Evolutionary conservation across 352 stramenopile species (phyloP).

Genomic region (Pythium rhizo-oryzae): DNA sequence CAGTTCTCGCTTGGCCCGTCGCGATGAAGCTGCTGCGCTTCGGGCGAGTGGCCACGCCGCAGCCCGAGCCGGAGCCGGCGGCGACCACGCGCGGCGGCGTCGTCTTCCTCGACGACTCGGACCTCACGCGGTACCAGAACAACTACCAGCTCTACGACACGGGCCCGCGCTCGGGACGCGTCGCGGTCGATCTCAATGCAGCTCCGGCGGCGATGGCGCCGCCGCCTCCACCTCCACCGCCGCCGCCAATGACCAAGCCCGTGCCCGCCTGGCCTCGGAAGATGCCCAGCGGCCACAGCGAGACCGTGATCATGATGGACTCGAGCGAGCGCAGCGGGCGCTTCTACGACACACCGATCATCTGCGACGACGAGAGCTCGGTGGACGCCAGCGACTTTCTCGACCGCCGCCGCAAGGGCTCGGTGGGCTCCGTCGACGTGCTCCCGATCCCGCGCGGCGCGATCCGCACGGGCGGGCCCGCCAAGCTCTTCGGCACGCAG

Average conservation of each 20-base stretch:
- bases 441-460: conserved; percentile 16
- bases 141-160: conserved; percentile 16
- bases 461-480: conserved; percentile 23
- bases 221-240: no score
- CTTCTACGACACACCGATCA: conserved; percentile 15
- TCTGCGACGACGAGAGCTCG: conserved; percentile 6
- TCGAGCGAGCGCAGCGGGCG: background rate
- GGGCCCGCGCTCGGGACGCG: background rate
- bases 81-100: conserved; percentile 10
- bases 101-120: conserved; percentile 26
- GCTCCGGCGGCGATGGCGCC: background rate
- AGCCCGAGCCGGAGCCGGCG: background rate
- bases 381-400: background rate
- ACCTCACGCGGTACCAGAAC: conserved; percentile 19
- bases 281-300: background rate
- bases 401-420: background rate
- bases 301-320: conserved; percentile 4
- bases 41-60: background rate
- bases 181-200: background rate
- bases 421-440: conserved; percentile 17
- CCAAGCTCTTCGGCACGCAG: conserved; percentile 24
- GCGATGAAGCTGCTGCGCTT: conserved; percentile 13
- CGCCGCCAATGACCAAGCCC: no score
- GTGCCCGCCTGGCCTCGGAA: background rate
- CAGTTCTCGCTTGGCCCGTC: no score